Percentiles rank a stretch among this genome's conserved stretches.
Evolutionary conservation across 2,329 filamentous ascomycete genomes (phyloP).

Genomic region (Colletotrichum horii): DNA sequence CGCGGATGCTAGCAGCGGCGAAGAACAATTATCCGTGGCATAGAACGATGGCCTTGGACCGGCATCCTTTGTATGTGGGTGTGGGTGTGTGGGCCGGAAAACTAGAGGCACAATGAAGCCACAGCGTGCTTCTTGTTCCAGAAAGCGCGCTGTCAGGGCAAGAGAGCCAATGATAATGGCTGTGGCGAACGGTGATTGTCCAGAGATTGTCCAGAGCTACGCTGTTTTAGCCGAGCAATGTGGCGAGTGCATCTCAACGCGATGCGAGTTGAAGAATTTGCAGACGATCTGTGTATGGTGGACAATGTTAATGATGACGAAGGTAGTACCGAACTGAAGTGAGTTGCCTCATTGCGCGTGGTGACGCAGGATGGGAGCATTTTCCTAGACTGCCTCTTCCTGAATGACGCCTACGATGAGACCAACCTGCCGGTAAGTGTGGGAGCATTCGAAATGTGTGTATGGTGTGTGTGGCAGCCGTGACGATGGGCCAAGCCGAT

Average conservation of each 20-base stretch:
- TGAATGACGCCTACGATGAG: constrained; percentile 6
- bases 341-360: background rate
- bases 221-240: background rate
- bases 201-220: background rate
- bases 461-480: background rate
- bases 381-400: background rate
- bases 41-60: constrained; percentile 4
- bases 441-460: background rate
- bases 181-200: constrained; percentile 3
- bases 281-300: background rate
- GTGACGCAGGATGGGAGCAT: constrained; percentile 1
- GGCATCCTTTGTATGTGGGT: background rate
- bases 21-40: constrained; percentile 8
- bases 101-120: background rate
- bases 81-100: constrained; percentile 2
- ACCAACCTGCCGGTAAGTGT: background rate
- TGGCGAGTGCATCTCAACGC: constrained; percentile 7
- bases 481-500: constrained; percentile 1
- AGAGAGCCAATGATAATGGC: background rate
- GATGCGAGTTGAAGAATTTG: background rate
- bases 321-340: background rate
- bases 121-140: background rate
- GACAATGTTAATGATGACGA: background rate
- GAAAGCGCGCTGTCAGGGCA: background rate
- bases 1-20: background rate